Base-by-base conservation (phyloP, 306 rosid genomes). In the Glycine tomentella region DNA sequence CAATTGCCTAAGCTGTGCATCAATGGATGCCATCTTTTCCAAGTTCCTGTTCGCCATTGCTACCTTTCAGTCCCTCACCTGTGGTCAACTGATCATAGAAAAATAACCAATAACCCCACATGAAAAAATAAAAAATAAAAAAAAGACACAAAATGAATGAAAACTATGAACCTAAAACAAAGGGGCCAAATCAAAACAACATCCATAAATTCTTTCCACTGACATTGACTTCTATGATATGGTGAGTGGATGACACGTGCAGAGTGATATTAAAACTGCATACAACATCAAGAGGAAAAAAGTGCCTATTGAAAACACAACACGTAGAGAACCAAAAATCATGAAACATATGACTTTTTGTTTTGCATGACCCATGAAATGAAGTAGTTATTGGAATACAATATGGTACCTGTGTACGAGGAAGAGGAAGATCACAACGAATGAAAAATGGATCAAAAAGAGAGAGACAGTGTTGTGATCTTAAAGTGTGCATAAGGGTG, bases 11-110 rank as follows among this genome's bases (percentile, higher is more conserved):
- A 96, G 94, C 84, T 96, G 99, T 2, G 98, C 97, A 88, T 96
- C 99, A 74, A 96, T 96, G 10, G 98, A 95, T 79, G 97, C 98
- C 90, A 95, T 64, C 89, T 96, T 93, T 82, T 96, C 99, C 83
- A 93, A 31, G 83, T 83, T 96, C 79, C 92, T 81, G 73, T 76
- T 87, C 55, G 98, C 85, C 98, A 93, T 93, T 82, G 76, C 67
- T 65, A 33, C 73, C 40, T 49, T 45, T 61, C 80, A 83, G 71
- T 12, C 63, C 83, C 45, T 79, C 81, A 83, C 80, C 89, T 88
- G 85, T 50, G 55, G 5, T 38, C 6, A 38, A 38, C 44, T 5
- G 44, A 81, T 58, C 83, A 83, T 44, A 11, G 25, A 85, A 72
- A 66, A 25, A 46, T 25, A 56, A 74, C 53, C 80, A 74, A 51